Evolutionary conservation across 176 grass and related monocot genomes (phyloP).

Genomic region (Paspalum notatum): DNA sequence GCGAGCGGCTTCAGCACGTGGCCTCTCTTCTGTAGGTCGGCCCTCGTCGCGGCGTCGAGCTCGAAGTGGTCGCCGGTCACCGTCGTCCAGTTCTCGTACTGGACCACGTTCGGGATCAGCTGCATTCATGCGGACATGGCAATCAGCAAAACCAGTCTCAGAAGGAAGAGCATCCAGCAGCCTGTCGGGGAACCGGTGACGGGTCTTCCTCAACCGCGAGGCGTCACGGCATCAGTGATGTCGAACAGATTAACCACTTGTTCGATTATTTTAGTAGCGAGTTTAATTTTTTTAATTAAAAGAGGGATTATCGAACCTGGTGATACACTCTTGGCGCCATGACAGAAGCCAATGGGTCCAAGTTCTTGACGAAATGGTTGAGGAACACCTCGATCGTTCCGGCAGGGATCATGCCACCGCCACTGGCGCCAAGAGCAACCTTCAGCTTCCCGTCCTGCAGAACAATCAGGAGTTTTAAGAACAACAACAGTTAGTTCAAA

Average conservation of each 20-base stretch:
- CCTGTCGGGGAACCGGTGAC: not conserved
- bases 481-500: not conserved
- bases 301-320: conserved; percentile 35
- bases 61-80: conserved; percentile 76
- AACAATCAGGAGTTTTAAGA: too few species aligned
- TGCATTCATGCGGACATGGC: conserved; percentile 27
- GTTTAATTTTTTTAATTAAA: not conserved
- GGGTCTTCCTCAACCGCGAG: not conserved
- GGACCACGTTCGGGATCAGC: conserved; percentile 90
- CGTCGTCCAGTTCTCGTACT: conserved; percentile 98
- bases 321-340: conserved; percentile 81
- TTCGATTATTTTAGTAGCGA: too few species aligned
- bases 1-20: conserved; percentile 68
- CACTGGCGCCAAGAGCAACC: conserved; percentile 76
- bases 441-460: conserved; percentile 73
- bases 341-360: conserved; percentile 85
- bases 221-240: not conserved
- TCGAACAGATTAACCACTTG: not conserved
- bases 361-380: conserved; percentile 77
- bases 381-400: conserved; percentile 70
- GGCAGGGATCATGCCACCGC: conserved; percentile 77
- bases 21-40: conserved; percentile 61
- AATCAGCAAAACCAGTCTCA: not conserved
- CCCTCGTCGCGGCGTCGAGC: conserved; percentile 69
- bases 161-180: too few species aligned